Percentiles rank a stretch among this genome's conserved stretches.
phyloP scores from a whole-genome alignment of 1,284 basidiomycete species.

The Exobasidium cylindrosporum region DNA sequence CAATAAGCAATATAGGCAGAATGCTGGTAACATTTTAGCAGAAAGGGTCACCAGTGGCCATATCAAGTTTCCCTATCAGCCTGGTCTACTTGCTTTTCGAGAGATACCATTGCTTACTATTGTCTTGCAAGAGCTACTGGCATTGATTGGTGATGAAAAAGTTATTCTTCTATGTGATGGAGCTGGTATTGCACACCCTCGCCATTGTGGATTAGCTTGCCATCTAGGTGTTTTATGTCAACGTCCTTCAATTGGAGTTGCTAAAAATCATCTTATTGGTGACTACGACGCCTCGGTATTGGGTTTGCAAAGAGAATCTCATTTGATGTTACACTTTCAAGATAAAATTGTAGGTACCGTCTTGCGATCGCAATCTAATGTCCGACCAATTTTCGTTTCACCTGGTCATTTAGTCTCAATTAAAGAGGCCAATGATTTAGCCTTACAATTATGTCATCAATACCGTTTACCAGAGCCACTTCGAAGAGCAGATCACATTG shows the following conservation, averaged over 20 bases:
- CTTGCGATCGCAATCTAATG: conserved; percentile 14
- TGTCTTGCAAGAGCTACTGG: not conserved
- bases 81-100: conserved; percentile 8
- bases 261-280: conserved; percentile 2
- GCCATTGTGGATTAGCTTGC: not conserved
- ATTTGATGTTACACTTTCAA: not conserved
- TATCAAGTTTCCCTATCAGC: not conserved
- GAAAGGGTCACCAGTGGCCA: not conserved
- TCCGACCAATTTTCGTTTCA: conserved; percentile 25
- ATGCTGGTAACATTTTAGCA: not conserved
- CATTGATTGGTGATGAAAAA: not conserved
- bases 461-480: conserved; percentile 9
- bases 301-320: conserved; percentile 20
- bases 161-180: conserved; percentile 9
- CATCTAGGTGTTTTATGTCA: conserved; percentile 5
- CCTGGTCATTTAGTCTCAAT: not conserved
- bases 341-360: not conserved
- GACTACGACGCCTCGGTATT: conserved; percentile 7
- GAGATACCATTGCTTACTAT: not conserved
- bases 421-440: not conserved
- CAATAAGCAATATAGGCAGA: not conserved
- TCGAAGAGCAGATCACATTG: conserved; percentile 5
- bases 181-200: conserved; percentile 1
- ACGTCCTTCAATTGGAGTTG: conserved; percentile 6
- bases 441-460: conserved; percentile 1